A percentile compares a stretch with the other conserved stretches of the same genome.
Evolutionary conservation across 2,329 filamentous ascomycete genomes (phyloP).

Genomic region (Colletotrichum gloeosporioides): DNA sequence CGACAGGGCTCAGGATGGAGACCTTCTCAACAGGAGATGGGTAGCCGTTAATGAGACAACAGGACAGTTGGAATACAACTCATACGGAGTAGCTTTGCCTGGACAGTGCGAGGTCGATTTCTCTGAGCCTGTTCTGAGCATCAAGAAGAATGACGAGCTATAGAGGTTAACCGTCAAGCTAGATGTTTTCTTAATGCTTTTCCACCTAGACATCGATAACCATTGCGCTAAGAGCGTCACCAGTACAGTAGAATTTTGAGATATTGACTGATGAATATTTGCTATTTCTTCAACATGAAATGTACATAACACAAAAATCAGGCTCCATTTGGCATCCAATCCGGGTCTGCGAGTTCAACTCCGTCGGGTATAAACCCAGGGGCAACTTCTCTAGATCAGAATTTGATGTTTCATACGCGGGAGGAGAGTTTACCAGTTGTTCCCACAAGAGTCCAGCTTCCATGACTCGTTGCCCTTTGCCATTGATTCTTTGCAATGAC

Average conservation of each 20-base stretch:
- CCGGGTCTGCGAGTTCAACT: background rate
- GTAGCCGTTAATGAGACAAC: slow-evolving; percentile 27
- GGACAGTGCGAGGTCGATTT: slow-evolving; percentile 30
- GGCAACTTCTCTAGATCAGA: background rate
- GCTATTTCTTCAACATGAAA: rapidly evolving
- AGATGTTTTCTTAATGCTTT: background rate
- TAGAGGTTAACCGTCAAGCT: background rate
- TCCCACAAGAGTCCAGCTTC: slow-evolving; percentile 55
- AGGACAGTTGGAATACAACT: slow-evolving; percentile 30
- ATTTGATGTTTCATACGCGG: background rate
- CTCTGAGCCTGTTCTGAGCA: slow-evolving; percentile 28
- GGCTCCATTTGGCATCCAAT: background rate
- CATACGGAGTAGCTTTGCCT: slow-evolving; percentile 35
- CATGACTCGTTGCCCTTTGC: slow-evolving; percentile 51
- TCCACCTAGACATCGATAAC: background rate
- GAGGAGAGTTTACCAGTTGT: slow-evolving; percentile 20
- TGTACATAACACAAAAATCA: background rate
- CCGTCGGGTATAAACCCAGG: background rate
- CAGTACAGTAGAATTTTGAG: background rate
- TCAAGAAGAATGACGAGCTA: slow-evolving; percentile 12
- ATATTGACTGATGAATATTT: background rate
- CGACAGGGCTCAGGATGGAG: slow-evolving; percentile 39
- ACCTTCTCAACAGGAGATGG: slow-evolving; percentile 39
- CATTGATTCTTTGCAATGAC: slow-evolving; percentile 45
- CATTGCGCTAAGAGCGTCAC: background rate